Evolutionary conservation across 2,329 filamentous ascomycete genomes (phyloP), one percentile per base, ranked within the genome.

Genomic region (Sordariomycetes sp.): DNA sequence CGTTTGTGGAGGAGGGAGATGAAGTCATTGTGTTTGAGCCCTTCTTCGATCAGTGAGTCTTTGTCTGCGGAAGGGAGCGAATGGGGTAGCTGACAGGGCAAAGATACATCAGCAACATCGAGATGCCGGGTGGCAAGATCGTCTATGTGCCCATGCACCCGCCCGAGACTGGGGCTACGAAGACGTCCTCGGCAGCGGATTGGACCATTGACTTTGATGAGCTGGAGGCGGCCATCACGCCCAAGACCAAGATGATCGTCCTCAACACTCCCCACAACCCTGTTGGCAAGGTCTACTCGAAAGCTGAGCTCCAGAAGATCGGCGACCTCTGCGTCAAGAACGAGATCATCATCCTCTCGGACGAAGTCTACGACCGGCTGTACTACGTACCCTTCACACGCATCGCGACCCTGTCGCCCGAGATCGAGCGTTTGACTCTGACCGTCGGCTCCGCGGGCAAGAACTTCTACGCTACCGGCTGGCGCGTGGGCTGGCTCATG

Each of bases 1-100:
- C 75, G 3, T 98, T 98, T 48, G 79, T 98, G 38, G 92, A 98
- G 59, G 73, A 76, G 1, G 92, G 86, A 10, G 92, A 98, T 53
- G 92, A 98, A 59, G 92, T 95, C 44, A 95, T 98, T 45, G 75
- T 98, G 37, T 95, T 98, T 55, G 92, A 98, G 64, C 92, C 92
- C 9, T 98, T 95, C 64, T 98, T 96, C 55, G 92, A 98, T 61
- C 92, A 98, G 79, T 85, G 56, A 53, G 68, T 50, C n/a, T n/a
- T n/a, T n/a, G n/a, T n/a, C n/a, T n/a, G n/a, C n/a, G n/a, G n/a
- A n/a, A n/a, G n/a, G n/a, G n/a, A n/a, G n/a, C n/a, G n/a, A n/a
- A n/a, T n/a, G n/a, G n/a, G n/a, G n/a, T n/a, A n/a, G n/a, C n/a
- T n/a, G n/a, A n/a, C n/a, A n/a, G n/a, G n/a, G n/a, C n/a, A n/a